Conservation (phyloP, 192 early-diverging fungal species). For the Podila epigama region DNA sequence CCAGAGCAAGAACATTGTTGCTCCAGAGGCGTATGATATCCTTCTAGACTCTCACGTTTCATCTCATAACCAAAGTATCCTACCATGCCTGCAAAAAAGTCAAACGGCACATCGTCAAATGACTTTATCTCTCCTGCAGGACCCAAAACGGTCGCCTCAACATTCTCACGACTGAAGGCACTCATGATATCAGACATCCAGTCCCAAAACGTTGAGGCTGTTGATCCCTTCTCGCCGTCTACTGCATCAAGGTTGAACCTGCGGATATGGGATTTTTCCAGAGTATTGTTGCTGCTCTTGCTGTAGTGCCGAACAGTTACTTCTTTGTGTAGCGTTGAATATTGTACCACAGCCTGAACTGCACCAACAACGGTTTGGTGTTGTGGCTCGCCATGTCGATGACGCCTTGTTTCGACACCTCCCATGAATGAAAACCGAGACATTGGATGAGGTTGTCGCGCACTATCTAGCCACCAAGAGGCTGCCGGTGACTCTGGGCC, state of each 20-base stretch:
- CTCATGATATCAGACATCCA: slow-evolving; percentile 62
- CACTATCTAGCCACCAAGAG: slow-evolving; percentile 74
- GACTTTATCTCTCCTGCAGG: slow-evolving; percentile 16
- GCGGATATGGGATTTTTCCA: no score
- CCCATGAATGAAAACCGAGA: slow-evolving; percentile 77
- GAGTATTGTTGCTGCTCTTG: no score
- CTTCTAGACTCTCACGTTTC: slow-evolving; percentile 79
- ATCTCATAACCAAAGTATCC: slow-evolving; percentile 97
- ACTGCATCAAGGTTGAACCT: no score
- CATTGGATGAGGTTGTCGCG: slow-evolving; percentile 51
- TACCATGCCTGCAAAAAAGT: slow-evolving; percentile 85
- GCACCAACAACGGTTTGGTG: background rate
- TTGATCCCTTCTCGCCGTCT: no score
- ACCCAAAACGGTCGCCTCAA: slow-evolving; percentile 13
- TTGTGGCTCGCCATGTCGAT: background rate
- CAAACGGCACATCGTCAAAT: slow-evolving; percentile 41
- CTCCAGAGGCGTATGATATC: slow-evolving; percentile 47
- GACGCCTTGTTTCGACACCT: slow-evolving; percentile 23
- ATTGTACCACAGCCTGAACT: slow-evolving; percentile 35
- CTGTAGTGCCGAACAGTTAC: slow-evolving; percentile 18
- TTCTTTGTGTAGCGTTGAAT: slow-evolving; percentile 41
- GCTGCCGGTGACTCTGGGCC: slow-evolving; percentile 34
- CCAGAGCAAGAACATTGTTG: slow-evolving; percentile 46
- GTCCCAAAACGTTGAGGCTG: slow-evolving; percentile 66
- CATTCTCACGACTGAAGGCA: slow-evolving; percentile 23